Base-by-base conservation (phyloP, 208 protist species). In the Trypanosoma brucei region DNA sequence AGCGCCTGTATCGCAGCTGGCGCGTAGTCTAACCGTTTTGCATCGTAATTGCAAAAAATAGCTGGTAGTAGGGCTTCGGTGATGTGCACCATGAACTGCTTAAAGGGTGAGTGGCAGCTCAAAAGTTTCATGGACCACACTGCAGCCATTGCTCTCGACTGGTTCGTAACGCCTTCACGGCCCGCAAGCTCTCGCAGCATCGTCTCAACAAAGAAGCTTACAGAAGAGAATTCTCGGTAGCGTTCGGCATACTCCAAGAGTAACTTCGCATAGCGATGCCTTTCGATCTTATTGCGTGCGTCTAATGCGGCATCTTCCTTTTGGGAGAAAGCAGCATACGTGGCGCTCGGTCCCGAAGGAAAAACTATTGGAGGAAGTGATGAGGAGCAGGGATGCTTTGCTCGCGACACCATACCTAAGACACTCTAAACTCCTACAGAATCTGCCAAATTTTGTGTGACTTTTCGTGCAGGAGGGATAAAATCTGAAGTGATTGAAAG, bases 51-150 rank as follows among this genome's bases (percentile, higher is more conserved):
- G 50, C 78, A 85, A 70, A 91, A 94, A 9, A 94, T 61, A 45
- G 75, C 84, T 9, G 88, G 88, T 13, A 91, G 64, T 2, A 94
- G 64, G 1, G 76, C 72, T 30, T 83, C 59, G n/a, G 75, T 71
- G 35, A 91, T 67, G 35, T 65, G 50, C 34, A 49, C 45, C 68
- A 73, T 66, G n/a, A 94, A 56, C 13, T 66, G 70, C 8, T 50
- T 59, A 31, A 67, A 65, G 31, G 45, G 49, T 7, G 66, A 58
- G 54, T 76, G 55, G 7, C 60, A 65, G 30, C 81, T 58, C 3
- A 94, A 68, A 3, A 94, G 62, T 52, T 78, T 74, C 46, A 94
- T 75, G 0, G 77, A 81, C 88, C 88, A 94, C 44, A 85, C 83
- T 33, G 80, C 88, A 8, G 73, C 72, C 3, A 78, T 79, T 1